Evolutionary conservation across 2,329 filamentous ascomycete species (phyloP).

Genomic region (Endoconidiophora polonica): DNA sequence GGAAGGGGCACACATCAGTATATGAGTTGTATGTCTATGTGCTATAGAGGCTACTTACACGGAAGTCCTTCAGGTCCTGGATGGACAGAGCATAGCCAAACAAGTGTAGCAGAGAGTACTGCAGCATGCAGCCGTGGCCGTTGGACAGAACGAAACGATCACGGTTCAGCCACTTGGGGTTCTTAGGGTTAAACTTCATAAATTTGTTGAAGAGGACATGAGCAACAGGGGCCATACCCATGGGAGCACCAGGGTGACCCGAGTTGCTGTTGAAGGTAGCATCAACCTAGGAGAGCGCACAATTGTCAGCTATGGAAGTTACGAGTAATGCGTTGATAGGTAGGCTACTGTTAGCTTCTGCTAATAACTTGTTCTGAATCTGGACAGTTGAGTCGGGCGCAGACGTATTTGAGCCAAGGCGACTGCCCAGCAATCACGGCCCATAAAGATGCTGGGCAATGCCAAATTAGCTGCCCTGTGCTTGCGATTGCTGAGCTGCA

Average conservation of each 20-base stretch:
- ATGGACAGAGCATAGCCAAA: conserved; percentile 78
- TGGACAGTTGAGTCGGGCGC: no score
- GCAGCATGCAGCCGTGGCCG: conserved; percentile 98
- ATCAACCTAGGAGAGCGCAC: conserved; percentile 55
- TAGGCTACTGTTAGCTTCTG: not conserved
- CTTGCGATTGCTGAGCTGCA: no score
- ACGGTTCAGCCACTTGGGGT: conserved; percentile 90
- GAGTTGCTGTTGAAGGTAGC: conserved; percentile 91
- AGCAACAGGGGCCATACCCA: conserved; percentile 84
- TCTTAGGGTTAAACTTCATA: conserved; percentile 99
- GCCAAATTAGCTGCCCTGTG: no score
- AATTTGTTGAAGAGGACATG: conserved; percentile 98
- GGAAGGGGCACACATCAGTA: conserved; percentile 1
- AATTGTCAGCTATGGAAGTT: conserved; percentile 7
- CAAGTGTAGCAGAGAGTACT: conserved; percentile 94
- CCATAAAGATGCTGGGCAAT: no score
- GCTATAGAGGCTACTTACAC: conserved; percentile 42
- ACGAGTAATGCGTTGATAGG: not conserved
- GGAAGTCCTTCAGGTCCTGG: conserved; percentile 91
- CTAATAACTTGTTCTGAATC: conserved; percentile 13
- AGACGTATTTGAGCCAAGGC: no score
- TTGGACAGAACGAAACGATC: conserved; percentile 99
- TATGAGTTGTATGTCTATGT: not conserved
- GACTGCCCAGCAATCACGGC: no score
- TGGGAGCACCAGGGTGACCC: conserved; percentile 95